Base-by-base conservation (phyloP, 2,329 filamentous ascomycete genomes). In the Diplocarpon mali region DNA sequence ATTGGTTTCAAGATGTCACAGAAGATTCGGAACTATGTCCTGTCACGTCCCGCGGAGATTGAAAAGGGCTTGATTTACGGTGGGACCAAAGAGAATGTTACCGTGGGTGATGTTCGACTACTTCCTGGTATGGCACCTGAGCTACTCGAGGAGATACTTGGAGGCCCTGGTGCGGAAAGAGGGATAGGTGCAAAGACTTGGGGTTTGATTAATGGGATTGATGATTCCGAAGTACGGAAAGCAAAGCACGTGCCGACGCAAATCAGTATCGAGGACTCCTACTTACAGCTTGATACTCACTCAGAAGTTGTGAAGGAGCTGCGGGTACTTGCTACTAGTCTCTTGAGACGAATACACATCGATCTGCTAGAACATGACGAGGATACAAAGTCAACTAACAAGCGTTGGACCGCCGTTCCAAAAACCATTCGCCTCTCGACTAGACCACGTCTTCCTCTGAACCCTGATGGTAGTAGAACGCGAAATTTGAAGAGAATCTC, bases 211-310 rank as follows among this genome's bases (percentile, higher is more conserved):
- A 82, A 95, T 60, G 90, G 89, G 5, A 70, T 87, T 24, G 90
- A 96, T 61, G 67, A 78, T 42, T 71, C 74, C 0, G 79, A 85
- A 47, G 87, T 96, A 14, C 78, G 79, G 40, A 71, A 79, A 50
- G 83, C 79, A 2, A 76, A 76, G 53, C 75, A 79, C 36, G 65
- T 93, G 1, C 90, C 90, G 0, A 79, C 78, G 1, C 89, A 95
- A 63, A 93, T 96, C 60, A 92, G 86, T 62, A 92, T 96, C 51
- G 90, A 96, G 60, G 89, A 96, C 64, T 92, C 87, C 13, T 96
- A 94, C 61, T 73, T 76, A 17, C 77, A 79, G 0, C 68, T 95
- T 1, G 75, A 83, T 53, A 78, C 71, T 0, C 60, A 82, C 41
- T 63, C 75, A 1, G 72, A 80, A 47, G 77, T 93, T 27, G 65